Percentiles rank a stretch among this genome's conserved stretches.
These are phyloP conservation scores for Macrophomina tecta DNA, from an alignment of 2,329 filamentous ascomycete genomes.

Conservation along the genomic window DNA sequence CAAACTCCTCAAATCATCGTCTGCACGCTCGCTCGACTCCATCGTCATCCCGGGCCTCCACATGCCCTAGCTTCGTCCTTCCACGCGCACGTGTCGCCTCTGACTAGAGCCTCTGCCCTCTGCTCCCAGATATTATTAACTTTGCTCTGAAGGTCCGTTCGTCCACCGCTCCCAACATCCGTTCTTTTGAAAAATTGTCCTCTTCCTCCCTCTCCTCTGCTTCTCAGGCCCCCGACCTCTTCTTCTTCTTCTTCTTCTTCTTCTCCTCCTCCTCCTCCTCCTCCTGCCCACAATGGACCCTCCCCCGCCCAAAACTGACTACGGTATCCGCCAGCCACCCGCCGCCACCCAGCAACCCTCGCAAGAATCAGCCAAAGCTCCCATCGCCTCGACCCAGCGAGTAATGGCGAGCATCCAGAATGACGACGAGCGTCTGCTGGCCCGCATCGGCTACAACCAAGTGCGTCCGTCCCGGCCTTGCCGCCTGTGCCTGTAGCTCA, in stretches of 20 bases:
- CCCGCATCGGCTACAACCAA: constrained; percentile 68
- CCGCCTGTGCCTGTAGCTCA: constrained; percentile 31
- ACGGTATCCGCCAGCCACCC: neutral
- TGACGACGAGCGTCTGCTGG: constrained; percentile 65
- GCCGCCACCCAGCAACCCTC: neutral
- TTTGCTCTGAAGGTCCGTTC: neutral
- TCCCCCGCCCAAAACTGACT: neutral
- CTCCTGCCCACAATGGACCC: constrained; percentile 5
- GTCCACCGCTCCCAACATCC: neutral
- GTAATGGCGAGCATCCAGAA: constrained; percentile 59
- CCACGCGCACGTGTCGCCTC: constrained; percentile 19
- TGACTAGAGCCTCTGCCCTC: constrained; percentile 1
- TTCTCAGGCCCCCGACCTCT: neutral
- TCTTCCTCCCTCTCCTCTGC: neutral
- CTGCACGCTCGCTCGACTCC: constrained; percentile 10
- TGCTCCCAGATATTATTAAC: constrained; percentile 15
- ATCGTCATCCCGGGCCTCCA: constrained; percentile 14
- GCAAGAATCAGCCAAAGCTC: neutral
- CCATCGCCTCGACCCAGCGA: neutral
- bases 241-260: neutral
- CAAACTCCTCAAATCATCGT: constrained; percentile 6
- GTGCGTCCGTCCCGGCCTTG: constrained; percentile 44
- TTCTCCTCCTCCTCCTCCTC: neutral
- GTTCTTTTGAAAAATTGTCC: neutral
- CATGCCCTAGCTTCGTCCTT: constrained; percentile 8